These are phyloP conservation scores for Aaosphaeria arxii DNA, from an alignment of 2,329 filamentous ascomycete species.

Conservation along the genomic window DNA sequence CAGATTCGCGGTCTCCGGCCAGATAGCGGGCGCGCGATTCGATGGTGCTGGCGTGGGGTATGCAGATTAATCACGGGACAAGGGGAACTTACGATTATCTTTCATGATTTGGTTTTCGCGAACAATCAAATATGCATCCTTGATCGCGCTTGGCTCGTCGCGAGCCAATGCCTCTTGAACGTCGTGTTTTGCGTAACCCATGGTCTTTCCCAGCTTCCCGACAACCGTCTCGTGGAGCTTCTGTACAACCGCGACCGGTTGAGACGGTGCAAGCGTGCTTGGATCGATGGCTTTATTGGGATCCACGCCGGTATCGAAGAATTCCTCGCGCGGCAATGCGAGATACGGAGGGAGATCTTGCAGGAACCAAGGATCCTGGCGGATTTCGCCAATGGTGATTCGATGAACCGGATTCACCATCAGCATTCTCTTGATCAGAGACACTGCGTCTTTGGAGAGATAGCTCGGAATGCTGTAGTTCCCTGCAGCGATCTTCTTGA, in stretches of 20 bases:
- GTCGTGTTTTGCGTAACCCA: conserved; percentile 94
- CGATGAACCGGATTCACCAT: conserved; percentile 93
- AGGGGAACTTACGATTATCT: conserved; percentile 70
- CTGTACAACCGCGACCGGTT: conserved; percentile 72
- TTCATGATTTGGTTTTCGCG: conserved; percentile 98
- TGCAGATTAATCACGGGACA: not conserved
- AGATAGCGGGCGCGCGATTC: not conserved
- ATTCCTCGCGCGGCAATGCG: conserved; percentile 83
- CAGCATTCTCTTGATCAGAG: conserved; percentile 87
- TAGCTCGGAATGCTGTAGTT: conserved; percentile 91
- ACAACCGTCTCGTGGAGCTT: conserved; percentile 90
- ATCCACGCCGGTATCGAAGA: conserved; percentile 90
- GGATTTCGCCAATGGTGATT: conserved; percentile 90
- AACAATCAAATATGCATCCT: conserved; percentile 97
- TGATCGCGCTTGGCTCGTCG: conserved; percentile 94
- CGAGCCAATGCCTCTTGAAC: conserved; percentile 91
- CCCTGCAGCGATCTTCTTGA: conserved; percentile 95
- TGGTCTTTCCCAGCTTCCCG: conserved; percentile 93
- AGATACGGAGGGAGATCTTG: conserved; percentile 85
- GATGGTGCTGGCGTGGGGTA: not conserved
- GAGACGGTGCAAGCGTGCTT: conserved; percentile 72
- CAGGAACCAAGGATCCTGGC: conserved; percentile 90
- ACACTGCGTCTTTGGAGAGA: conserved; percentile 78
- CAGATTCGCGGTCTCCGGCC: not conserved
- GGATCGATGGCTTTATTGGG: conserved; percentile 87